phyloP scores from a whole-genome alignment of 1,284 basidiomycete species.

The Irpex rosettiformis region DNA sequence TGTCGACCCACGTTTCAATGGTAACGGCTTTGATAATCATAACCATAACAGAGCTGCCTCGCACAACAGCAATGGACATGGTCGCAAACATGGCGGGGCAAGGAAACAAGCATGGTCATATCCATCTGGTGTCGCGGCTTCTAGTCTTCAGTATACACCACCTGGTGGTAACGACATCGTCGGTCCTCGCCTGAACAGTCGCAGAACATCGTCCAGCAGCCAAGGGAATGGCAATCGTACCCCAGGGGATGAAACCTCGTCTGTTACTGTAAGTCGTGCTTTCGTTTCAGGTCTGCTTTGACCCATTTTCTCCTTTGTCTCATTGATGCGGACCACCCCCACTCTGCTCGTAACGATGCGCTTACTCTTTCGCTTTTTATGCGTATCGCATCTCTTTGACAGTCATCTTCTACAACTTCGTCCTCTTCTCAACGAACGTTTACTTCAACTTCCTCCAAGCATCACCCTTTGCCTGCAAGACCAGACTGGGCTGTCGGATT shows the following conservation, averaged over 20 bases:
- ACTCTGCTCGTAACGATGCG: slow-evolving; percentile 3
- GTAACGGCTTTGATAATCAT: slow-evolving; percentile 20
- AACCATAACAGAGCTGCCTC: slow-evolving; percentile 33
- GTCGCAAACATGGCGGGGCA: slow-evolving; percentile 40
- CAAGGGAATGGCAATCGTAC: slow-evolving; percentile 55
- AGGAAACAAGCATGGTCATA: slow-evolving; percentile 61
- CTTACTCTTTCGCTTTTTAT: slow-evolving; percentile 3
- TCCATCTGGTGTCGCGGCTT: slow-evolving; percentile 52
- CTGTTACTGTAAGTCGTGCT: slow-evolving; percentile 56
- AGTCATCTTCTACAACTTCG: slow-evolving; percentile 72
- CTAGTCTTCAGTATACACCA: slow-evolving; percentile 20
- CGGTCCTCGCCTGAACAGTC: slow-evolving; percentile 60
- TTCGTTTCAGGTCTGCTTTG: slow-evolving; percentile 18
- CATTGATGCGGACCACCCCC: background rate
- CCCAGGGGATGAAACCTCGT: slow-evolving; percentile 70
- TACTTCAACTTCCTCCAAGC: slow-evolving; percentile 71
- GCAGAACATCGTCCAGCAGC: slow-evolving; percentile 47
- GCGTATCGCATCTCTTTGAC: slow-evolving; percentile 7
- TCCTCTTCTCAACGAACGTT: slow-evolving; percentile 73
- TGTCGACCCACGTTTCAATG: slow-evolving; percentile 11
- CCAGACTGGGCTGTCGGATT: slow-evolving; percentile 85
- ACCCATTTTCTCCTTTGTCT: background rate
- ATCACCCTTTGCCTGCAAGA: slow-evolving; percentile 66
- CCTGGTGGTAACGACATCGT: slow-evolving; percentile 36
- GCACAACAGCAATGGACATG: slow-evolving; percentile 27